Evolutionary conservation across 345 rosid genomes (phyloP).

Genomic region (Raphanus sativus): DNA sequence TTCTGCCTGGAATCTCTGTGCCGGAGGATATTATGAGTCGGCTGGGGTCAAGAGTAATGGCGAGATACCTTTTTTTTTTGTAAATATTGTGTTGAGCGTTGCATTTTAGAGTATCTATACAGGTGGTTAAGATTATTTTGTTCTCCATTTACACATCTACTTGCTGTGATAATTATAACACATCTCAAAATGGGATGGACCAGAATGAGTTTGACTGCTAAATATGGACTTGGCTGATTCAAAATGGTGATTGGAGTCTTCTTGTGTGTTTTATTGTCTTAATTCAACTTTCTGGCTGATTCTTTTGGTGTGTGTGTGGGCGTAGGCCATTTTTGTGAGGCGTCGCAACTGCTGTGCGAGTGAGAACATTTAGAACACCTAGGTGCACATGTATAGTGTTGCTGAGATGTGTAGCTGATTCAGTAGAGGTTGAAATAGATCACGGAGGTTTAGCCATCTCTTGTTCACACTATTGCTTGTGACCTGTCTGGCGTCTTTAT

Average conservation of each 20-base stretch:
- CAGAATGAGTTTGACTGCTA: not conserved
- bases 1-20: too few relatives aligned
- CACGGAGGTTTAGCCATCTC: constrained; percentile 1
- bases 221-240: constrained; percentile 1
- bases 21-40: too few relatives aligned
- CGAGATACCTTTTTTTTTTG: constrained; percentile 67
- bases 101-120: not conserved
- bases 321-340: constrained; percentile 52
- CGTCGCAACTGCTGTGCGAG: constrained; percentile 49
- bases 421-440: constrained; percentile 51
- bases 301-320: not conserved
- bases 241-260: not conserved
- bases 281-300: constrained; percentile 9
- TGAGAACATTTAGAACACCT: constrained; percentile 42
- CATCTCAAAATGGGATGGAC: constrained; percentile 1
- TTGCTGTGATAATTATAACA: too few relatives aligned
- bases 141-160: too few relatives aligned
- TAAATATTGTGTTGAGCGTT: constrained; percentile 22
- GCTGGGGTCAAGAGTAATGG: too few relatives aligned
- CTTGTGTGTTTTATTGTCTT: not conserved
- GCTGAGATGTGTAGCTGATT: constrained; percentile 34
- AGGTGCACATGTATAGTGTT: constrained; percentile 53
- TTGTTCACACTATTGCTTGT: constrained; percentile 34
- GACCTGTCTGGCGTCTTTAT: constrained; percentile 40
- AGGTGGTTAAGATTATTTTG: too few relatives aligned